A percentile compares a stretch with the other conserved stretches of the same genome.
Evolutionary conservation across 768 basidiomycete species (phyloP).

Genomic region (Russula sp.): DNA sequence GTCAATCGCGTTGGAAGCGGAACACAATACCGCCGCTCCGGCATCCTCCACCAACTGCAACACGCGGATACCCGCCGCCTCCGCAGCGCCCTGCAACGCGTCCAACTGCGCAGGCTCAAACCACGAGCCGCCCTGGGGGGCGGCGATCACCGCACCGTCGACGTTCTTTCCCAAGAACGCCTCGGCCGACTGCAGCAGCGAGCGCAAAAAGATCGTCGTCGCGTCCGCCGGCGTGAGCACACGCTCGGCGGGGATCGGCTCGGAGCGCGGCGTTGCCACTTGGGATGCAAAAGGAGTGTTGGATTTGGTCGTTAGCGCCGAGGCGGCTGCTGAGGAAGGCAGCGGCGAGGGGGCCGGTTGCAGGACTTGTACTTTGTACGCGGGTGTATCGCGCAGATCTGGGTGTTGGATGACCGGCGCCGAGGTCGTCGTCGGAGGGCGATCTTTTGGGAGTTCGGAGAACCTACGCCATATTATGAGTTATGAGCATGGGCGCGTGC

Average conservation of each 20-base stretch:
- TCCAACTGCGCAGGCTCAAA: constrained; percentile 62
- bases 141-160: constrained; percentile 74
- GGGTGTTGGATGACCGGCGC: constrained; percentile 76
- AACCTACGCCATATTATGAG: constrained; percentile 39
- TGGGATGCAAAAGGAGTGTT: constrained; percentile 61
- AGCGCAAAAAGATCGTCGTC: constrained; percentile 75
- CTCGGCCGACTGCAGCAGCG: constrained; percentile 77
- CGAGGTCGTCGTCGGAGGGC: constrained; percentile 42
- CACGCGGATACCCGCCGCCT: constrained; percentile 74
- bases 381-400: constrained; percentile 58
- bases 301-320: constrained; percentile 37
- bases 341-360: constrained; percentile 69
- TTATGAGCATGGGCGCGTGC: no score
- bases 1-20: constrained; percentile 29
- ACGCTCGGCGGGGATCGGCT: constrained; percentile 58
- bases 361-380: constrained; percentile 78
- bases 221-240: constrained; percentile 79
- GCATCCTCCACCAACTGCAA: constrained; percentile 85
- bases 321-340: constrained; percentile 34
- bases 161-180: constrained; percentile 83
- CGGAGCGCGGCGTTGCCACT: constrained; percentile 64
- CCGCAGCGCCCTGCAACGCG: constrained; percentile 67
- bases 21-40: constrained; percentile 61
- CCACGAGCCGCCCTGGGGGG: constrained; percentile 69
- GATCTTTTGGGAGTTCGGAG: constrained; percentile 59